Evolutionary conservation across 345 rosid genomes (phyloP), one percentile per base, ranked within the genome.

Genomic region (Syzygium jambos): DNA sequence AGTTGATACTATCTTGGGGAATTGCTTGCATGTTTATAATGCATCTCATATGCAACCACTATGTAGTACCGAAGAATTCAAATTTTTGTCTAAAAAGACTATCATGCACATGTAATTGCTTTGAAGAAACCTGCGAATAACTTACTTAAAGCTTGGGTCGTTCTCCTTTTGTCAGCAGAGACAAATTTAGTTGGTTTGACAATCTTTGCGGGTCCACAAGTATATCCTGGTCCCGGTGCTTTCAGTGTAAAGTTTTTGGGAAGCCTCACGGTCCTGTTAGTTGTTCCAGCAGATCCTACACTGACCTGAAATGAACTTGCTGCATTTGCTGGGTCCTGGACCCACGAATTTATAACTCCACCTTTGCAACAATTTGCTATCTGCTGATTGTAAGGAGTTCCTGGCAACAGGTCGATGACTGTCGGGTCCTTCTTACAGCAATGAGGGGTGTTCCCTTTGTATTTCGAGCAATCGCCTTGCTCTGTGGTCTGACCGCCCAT

Each of bases 331-430:
- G 91, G 92, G 87, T 93, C 94, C 84, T 92, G 94, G 23, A 46
- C 91, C 92, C 89, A 90, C 5, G 96, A 93, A 82, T 88, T 93
- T 29, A 95, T 85, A 23, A 94, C 92, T 15, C 98, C 95, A 25
- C 93, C 94, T 91, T 92, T 95, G 93, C 98, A 94, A 91, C 98
- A 93, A 87, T 94, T 93, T 7, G 93, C 94, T 56, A 93, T 85
- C 88, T 93, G 95, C 88, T 93, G 93, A 84, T 93, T 91, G 90
- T 86, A 91, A 52, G 96, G 95, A 87, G 92, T 90, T 51, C 88
- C 89, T 0, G 95, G 95, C 90, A 91, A 87, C 87, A 95, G 78
- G 88, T 94, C 96, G 7, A 94, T 89, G 6, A 94, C 90, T 29
- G 91, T 89, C 19, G 96, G 98, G 14, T 84, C 89, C 84, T 38